Conservation (phyloP, 2,329 filamentous ascomycete genomes). For the Samsoniella hepiali region DNA sequence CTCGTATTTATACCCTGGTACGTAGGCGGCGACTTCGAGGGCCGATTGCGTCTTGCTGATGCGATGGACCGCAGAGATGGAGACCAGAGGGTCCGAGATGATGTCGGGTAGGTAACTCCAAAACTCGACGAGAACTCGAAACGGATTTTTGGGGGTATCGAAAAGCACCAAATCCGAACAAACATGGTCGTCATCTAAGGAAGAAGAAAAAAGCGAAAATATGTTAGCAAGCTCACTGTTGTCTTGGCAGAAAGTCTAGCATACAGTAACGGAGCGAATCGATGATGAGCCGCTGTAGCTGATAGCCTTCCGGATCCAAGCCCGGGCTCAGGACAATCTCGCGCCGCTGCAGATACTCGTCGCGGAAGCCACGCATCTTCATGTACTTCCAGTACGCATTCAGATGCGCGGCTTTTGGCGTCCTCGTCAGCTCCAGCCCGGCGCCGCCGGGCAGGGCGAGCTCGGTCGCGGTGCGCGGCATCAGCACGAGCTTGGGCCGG, state of each 20-base stretch:
- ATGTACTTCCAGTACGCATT: not conserved
- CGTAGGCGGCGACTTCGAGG: not conserved
- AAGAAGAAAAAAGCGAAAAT: not conserved
- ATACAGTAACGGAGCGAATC: slow-evolving; percentile 19
- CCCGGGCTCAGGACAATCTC: not conserved
- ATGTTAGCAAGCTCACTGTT: not conserved
- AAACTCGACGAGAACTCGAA: slow-evolving; percentile 3
- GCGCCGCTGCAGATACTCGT: slow-evolving; percentile 1
- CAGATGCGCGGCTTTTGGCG: not conserved
- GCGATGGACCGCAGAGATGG: slow-evolving; percentile 18
- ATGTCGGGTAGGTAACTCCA: slow-evolving; percentile 20
- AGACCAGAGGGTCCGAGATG: slow-evolving; percentile 16
- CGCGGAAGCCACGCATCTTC: slow-evolving; percentile 5
- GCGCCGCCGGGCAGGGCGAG: slow-evolving; percentile 1
- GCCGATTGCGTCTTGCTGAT: slow-evolving; percentile 14
- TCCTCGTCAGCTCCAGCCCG: not conserved
- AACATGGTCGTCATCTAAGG: slow-evolving; percentile 6
- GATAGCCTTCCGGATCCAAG: slow-evolving; percentile 18
- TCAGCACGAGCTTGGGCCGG: slow-evolving; percentile 21
- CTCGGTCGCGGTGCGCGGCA: slow-evolving; percentile 13
- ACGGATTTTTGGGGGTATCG: slow-evolving; percentile 19
- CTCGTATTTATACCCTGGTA: not conserved
- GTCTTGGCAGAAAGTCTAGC: not conserved
- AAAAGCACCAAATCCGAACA: slow-evolving; percentile 21
- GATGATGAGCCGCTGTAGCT: slow-evolving; percentile 14